Conservation (phyloP, 1,284 basidiomycete species). For the Microbotryomycetes sp. region DNA sequence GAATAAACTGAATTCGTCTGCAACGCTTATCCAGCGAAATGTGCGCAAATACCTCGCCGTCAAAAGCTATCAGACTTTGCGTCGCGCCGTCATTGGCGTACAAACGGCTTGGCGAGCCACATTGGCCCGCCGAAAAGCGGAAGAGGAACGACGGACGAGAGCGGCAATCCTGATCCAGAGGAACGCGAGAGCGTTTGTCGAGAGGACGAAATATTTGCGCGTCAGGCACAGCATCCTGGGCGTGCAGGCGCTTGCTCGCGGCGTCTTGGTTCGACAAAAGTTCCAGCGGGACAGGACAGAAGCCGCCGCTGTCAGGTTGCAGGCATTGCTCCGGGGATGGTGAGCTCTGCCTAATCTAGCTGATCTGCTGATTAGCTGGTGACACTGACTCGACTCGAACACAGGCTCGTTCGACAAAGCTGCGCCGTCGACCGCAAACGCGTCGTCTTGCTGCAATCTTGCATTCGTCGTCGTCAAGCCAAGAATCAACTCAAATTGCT, state of each 20-base stretch:
- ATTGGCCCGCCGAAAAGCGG: conserved; percentile 63
- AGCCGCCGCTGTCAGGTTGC: conserved; percentile 66
- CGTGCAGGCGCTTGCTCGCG: conserved; percentile 80
- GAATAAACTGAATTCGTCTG: conserved; percentile 77
- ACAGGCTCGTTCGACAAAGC: conserved; percentile 59
- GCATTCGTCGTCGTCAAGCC: conserved; percentile 80
- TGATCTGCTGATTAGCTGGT: not conserved
- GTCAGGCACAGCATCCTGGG: conserved; percentile 58
- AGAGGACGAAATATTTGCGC: conserved; percentile 62
- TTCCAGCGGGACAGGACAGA: conserved; percentile 57
- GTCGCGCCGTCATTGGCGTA: conserved; percentile 68
- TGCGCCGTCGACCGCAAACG: conserved; percentile 58
- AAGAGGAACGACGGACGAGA: conserved; percentile 61
- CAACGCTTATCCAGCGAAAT: conserved; percentile 96
- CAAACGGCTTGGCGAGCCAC: conserved; percentile 92
- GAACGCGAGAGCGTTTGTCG: conserved; percentile 61
- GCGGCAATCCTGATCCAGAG: conserved; percentile 74
- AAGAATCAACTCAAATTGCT: conserved; percentile 75
- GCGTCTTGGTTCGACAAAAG: conserved; percentile 61
- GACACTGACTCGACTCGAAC: not conserved
- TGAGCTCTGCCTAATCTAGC: not conserved
- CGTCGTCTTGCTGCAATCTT: conserved; percentile 83
- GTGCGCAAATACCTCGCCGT: conserved; percentile 77
- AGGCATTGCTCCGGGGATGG: conserved; percentile 44
- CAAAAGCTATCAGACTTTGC: conserved; percentile 68